Evolutionary conservation across 1,284 basidiomycete species (phyloP), one percentile per base, ranked within the genome.

Genomic region (Pisolithus thermaeus): DNA sequence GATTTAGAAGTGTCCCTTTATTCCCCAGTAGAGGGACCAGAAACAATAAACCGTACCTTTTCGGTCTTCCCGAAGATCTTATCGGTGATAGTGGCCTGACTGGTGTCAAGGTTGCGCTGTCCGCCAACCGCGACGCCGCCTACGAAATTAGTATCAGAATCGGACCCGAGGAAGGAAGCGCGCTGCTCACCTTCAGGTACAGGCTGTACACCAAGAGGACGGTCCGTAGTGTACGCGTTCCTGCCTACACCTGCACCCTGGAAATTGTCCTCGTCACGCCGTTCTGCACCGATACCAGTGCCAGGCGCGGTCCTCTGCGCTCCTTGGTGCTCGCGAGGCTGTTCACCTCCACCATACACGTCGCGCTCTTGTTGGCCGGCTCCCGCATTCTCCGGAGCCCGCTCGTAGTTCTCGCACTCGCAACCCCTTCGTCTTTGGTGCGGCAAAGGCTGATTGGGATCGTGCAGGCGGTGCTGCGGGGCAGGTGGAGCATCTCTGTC

Each of bases 21-120:
- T 20, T 20, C 18, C 18, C 18, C 18, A 20, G 22, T 6, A 0
- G 44, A 32, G 9, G 28, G 30, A 38, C 1, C 1, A 6, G 28
- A 35, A 14, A 11, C 12, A 7, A 37, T 22, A 7, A 23, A 20
- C 43, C 56, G 5, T 35, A 77, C 80, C 70, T 81, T 77, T 62
- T 81, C 71, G 0, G 73, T 70, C 69, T 81, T 81, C 4, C 80
- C 79, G 27, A 79, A 56, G 16, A 80, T 55, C 61, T 78, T 81
- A 61, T 83, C 80, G 14, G 69, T 62, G 0, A 75, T 30, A 25
- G 56, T 68, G n/a, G 77, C 72, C 37, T 75, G 56, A 20, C 53
- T 70, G 58, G 71, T 67, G 0, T 77, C 73, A 22, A 73, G 49
- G 47, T 71, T 62, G n/a, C 64, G 55, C n/a, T 69, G 61, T 22